Evolutionary conservation across 768 basidiomycete species (phyloP).

Genomic region (Lactifluus hygrophoroides): DNA sequence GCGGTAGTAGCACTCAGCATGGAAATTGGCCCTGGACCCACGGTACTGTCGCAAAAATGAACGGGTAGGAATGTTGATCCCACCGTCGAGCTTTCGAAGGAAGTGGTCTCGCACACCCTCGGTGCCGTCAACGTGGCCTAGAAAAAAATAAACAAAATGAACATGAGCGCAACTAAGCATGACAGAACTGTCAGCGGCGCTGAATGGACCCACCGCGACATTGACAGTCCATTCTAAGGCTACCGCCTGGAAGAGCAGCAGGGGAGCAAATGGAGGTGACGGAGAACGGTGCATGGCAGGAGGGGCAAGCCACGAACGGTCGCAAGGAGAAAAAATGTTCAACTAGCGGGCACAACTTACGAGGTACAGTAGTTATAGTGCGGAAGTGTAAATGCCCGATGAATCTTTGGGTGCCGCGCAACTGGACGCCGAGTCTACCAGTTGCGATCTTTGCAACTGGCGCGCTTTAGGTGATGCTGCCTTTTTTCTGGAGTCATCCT

Average conservation of each 20-base stretch:
- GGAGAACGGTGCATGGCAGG: background rate
- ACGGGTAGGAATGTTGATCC: background rate
- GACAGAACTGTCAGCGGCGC: background rate
- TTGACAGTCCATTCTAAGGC: background rate
- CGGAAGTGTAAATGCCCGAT: background rate
- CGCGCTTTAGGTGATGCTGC: background rate
- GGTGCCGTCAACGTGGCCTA: background rate
- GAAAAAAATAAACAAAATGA: background rate
- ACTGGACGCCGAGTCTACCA: constrained; percentile 11
- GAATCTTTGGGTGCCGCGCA: background rate
- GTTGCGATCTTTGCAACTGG: constrained; percentile 1
- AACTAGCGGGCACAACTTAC: background rate
- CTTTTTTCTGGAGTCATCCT: background rate
- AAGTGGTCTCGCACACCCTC: background rate
- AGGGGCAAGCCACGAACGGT: background rate
- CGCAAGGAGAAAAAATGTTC: background rate
- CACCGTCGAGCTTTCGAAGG: background rate
- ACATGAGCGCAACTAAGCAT: background rate
- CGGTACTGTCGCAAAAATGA: background rate
- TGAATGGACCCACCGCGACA: background rate
- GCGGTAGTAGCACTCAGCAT: background rate
- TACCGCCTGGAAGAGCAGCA: constrained; percentile 2
- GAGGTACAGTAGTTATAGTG: constrained; percentile 7
- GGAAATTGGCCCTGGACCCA: background rate
- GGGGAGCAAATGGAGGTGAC: background rate